Evolutionary conservation across 177 flowering plant species (phyloP).

Genomic region (Vitis hybrid): DNA sequence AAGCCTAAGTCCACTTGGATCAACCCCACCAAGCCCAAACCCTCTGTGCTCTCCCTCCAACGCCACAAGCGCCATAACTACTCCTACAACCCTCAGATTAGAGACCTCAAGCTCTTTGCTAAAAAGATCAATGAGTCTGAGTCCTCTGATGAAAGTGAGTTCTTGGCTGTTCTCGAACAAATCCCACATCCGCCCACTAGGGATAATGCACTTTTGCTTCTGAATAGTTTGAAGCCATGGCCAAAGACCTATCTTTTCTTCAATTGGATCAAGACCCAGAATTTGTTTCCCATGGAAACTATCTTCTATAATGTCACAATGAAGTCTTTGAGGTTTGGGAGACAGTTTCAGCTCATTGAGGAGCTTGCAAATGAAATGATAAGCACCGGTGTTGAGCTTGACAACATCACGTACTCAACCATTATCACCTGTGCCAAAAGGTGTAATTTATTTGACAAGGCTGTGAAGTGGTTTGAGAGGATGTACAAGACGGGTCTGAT

Average conservation of each 20-base stretch:
- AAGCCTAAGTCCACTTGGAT: constrained; percentile 66
- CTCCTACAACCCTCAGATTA: constrained; percentile 51
- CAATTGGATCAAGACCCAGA: constrained; percentile 67
- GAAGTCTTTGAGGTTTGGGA: constrained; percentile 86
- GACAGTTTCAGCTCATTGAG: constrained; percentile 71
- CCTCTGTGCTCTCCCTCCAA: constrained; percentile 62
- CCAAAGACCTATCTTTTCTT: constrained; percentile 49
- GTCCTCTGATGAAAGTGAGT: constrained; percentile 34
- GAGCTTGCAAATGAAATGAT: constrained; percentile 82
- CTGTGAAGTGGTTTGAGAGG: constrained; percentile 91
- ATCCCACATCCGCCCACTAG: constrained; percentile 59
- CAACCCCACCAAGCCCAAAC: constrained; percentile 65
- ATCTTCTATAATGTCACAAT: constrained; percentile 86
- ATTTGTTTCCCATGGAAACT: constrained; percentile 66
- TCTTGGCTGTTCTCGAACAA: constrained; percentile 41
- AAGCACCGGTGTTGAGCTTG: constrained; percentile 59
- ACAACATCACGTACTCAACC: constrained; percentile 91
- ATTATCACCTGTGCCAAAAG: constrained; percentile 92
- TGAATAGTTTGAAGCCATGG: constrained; percentile 64
- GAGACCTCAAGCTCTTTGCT: constrained; percentile 47
- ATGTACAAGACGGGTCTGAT: constrained; percentile 86
- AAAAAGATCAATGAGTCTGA: constrained; percentile 53
- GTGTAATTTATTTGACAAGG: constrained; percentile 63
- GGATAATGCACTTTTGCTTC: constrained; percentile 68
- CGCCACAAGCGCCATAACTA: constrained; percentile 63